These are phyloP conservation scores for Trametes villosa DNA, from an alignment of 768 basidiomycete genomes.

Conservation along the genomic window DNA sequence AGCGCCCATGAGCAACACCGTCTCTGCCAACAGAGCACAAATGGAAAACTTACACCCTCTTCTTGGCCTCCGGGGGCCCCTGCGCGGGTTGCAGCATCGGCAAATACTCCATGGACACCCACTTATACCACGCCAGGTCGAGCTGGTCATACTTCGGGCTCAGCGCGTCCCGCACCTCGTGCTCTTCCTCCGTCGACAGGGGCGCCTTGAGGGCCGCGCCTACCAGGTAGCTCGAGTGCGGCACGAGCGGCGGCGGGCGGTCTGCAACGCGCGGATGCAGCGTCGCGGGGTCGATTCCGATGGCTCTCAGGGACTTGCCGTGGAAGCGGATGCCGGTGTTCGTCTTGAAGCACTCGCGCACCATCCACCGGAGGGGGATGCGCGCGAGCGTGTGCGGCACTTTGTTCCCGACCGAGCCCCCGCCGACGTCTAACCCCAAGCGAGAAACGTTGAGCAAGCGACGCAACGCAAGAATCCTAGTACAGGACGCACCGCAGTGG, in stretches of 20 bases:
- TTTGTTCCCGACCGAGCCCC: constrained; percentile 67
- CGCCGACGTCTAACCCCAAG: constrained; percentile 63
- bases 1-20: too few relatives aligned
- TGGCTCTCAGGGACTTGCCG: constrained; percentile 33
- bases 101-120: constrained; percentile 64
- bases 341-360: constrained; percentile 55
- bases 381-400: constrained; percentile 64
- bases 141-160: constrained; percentile 62
- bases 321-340: constrained; percentile 45
- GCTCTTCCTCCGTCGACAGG: constrained; percentile 52
- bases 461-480: not conserved
- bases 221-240: not conserved
- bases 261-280: constrained; percentile 32
- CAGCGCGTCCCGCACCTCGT: constrained; percentile 66
- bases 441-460: not conserved
- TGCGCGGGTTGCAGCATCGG: constrained; percentile 36
- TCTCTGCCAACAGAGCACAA: too few relatives aligned
- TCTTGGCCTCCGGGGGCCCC: constrained; percentile 20
- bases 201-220: constrained; percentile 21
- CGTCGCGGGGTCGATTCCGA: constrained; percentile 37
- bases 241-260: constrained; percentile 30
- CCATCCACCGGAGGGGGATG: constrained; percentile 67
- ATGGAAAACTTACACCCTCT: constrained; percentile 13
- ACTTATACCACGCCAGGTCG: constrained; percentile 52
- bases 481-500: constrained; percentile 59